Base-by-base conservation (phyloP, 2,329 filamentous ascomycete species). In the Furcasterigmium sp. region DNA sequence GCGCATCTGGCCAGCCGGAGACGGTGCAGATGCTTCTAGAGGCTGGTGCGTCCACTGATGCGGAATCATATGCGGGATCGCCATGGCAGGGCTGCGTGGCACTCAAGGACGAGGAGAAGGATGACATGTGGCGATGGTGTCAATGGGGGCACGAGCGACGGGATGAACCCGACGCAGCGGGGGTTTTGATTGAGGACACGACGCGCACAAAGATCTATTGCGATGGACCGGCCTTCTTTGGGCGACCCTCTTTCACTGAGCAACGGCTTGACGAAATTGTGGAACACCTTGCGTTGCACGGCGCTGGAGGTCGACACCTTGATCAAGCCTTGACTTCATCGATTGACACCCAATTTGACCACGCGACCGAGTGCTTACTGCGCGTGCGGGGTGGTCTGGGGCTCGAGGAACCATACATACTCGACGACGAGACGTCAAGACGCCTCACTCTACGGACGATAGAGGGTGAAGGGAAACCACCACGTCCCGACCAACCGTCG, bases 1-100 rank as follows among this genome's bases (percentile, higher is more conserved):
- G 42, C 18, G 42, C 42, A 5, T 35, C 42, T 5, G 60, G 58
- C 3, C 40, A 49, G 5, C 48, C 50, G 1, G 56, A 60, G 37
- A 56, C 48, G 0, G 59, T 60, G 1, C 34, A 41, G 1, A 43
- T 62, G 7, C 43, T 63, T 2, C 50, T 62, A 3, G 41, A 52
- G 3, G 57, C 55, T 1, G 60, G 58, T 3, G 56, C 57, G 8
- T 41, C 51, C 35, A 36, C 41, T 4, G 28, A 46, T 5, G 39
- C 11, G 29, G 19, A 14, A 7, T 2, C 19, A 7, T 44, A 35
- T 10, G 37, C 29, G 10, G 28, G 42, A 3, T 44, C 42, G 13
- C 36, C 42, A 5, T 44, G 42, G 42, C n/a, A 44, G 11, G 42
- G 19, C 20, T 44, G 42, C 15, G 42, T 36, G 4, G 23, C 23